Evolutionary conservation across 495 filamentous ascomycete genomes (phyloP).

Genomic region (Xylaria curta): DNA sequence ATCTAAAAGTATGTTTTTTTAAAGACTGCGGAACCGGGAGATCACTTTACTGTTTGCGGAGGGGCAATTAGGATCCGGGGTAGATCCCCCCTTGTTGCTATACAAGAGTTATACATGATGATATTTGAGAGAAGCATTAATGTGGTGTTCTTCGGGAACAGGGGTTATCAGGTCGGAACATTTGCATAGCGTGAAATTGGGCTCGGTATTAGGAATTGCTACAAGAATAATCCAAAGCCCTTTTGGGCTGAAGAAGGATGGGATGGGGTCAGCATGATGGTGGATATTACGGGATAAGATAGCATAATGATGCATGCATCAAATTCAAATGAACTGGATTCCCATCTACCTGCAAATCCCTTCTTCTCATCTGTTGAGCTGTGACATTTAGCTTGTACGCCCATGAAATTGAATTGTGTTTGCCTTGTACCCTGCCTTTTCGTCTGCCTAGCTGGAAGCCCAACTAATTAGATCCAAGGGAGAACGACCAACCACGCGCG

Average conservation of each 20-base stretch:
- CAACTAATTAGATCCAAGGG: neutral
- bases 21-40: neutral
- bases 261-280: slow-evolving; percentile 1
- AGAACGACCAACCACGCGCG: neutral
- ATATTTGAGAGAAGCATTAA: slow-evolving; percentile 17
- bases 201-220: slow-evolving; percentile 5
- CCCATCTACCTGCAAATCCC: slow-evolving; percentile 6
- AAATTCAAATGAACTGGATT: slow-evolving; percentile 21
- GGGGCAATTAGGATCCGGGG: slow-evolving; percentile 8
- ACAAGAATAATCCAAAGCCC: slow-evolving; percentile 15
- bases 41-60: neutral
- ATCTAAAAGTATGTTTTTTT: slow-evolving; percentile 18
- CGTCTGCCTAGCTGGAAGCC: slow-evolving; percentile 22
- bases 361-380: neutral
- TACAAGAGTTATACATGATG: slow-evolving; percentile 11
- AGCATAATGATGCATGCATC: slow-evolving; percentile 25
- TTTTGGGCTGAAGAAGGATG: neutral
- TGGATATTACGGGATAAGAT: neutral
- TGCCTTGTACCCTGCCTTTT: slow-evolving; percentile 2
- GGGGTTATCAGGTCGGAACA: slow-evolving; percentile 3
- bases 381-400: neutral
- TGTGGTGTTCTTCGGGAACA: slow-evolving; percentile 14
- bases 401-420: neutral
- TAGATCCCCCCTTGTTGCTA: slow-evolving; percentile 20
- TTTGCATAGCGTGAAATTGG: slow-evolving; percentile 21